These are phyloP conservation scores for Phellopilus nigrolimitatus DNA, from an alignment of 1,284 basidiomycete species.

Conservation along the genomic window DNA sequence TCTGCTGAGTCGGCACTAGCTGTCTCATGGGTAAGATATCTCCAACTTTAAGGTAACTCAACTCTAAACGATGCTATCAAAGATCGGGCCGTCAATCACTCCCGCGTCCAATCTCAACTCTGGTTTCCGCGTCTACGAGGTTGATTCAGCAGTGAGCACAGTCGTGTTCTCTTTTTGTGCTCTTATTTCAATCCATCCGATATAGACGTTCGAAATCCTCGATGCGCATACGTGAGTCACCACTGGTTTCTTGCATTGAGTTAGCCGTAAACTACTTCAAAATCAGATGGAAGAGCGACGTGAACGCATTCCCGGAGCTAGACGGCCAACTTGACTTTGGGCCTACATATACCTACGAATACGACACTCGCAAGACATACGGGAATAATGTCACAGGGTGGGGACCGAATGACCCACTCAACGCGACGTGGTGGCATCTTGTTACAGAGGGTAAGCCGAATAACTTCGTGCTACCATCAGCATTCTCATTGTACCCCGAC, in stretches of 20 bases:
- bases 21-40: conserved; percentile 44
- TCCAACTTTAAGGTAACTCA: not conserved
- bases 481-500: too few relatives aligned
- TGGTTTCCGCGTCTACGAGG: conserved; percentile 75
- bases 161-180: not conserved
- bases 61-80: not conserved
- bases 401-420: conserved; percentile 64
- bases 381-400: conserved; percentile 57
- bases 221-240: conserved; percentile 67
- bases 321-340: conserved; percentile 49
- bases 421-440: conserved; percentile 80
- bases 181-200: not conserved
- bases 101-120: conserved; percentile 73
- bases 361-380: conserved; percentile 67
- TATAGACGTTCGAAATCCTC: conserved; percentile 68
- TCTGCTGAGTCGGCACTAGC: conserved; percentile 51
- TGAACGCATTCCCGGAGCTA: conserved; percentile 49
- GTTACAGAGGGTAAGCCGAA: conserved; percentile 62
- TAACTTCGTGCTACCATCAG: not conserved
- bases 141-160: conserved; percentile 61
- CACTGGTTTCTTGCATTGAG: not conserved
- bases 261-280: not conserved
- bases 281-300: conserved; percentile 58
- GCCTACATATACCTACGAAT: conserved; percentile 66
- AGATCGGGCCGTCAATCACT: conserved; percentile 68